Conservation (phyloP, 495 filamentous ascomycete species). For the Rhypophila decipiens region DNA sequence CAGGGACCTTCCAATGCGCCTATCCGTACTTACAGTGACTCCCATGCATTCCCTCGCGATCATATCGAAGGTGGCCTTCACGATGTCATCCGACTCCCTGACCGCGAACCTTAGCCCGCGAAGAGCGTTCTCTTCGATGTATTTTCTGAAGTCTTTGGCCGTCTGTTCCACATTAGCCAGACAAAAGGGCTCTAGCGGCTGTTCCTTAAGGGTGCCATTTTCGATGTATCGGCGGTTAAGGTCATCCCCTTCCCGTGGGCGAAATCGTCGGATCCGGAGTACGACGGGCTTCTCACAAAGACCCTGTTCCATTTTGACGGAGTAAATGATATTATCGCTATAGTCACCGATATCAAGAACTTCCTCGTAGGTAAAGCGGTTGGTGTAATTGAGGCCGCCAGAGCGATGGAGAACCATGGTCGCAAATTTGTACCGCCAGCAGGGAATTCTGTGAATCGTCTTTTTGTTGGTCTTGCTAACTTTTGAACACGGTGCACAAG, state of each 20-base stretch:
- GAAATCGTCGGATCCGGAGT: slow-evolving; percentile 28
- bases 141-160: slow-evolving; percentile 22
- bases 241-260: slow-evolving; percentile 22
- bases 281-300: slow-evolving; percentile 21
- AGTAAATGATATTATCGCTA: slow-evolving; percentile 11
- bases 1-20: too few relatives aligned
- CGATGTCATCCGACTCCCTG: slow-evolving; percentile 7
- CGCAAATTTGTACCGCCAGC: slow-evolving; percentile 33
- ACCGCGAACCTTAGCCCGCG: slow-evolving; percentile 10
- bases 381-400: slow-evolving; percentile 25
- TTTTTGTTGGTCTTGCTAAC: slow-evolving; percentile 35
- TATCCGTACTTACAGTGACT: too few relatives aligned
- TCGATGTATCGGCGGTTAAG: slow-evolving; percentile 22
- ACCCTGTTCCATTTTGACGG: slow-evolving; percentile 27
- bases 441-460: slow-evolving; percentile 36
- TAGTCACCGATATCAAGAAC: slow-evolving; percentile 31
- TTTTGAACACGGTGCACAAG: slow-evolving; percentile 29
- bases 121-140: slow-evolving; percentile 24
- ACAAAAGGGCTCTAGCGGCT: slow-evolving; percentile 27
- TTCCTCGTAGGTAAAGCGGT: slow-evolving; percentile 29
- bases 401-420: slow-evolving; percentile 30
- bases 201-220: slow-evolving; percentile 7
- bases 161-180: slow-evolving; percentile 28
- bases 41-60: slow-evolving; percentile 14
- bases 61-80: slow-evolving; percentile 16